Base-by-base conservation (phyloP, 2,329 filamentous ascomycete species). In the Alternaria hordeiaustralica region DNA sequence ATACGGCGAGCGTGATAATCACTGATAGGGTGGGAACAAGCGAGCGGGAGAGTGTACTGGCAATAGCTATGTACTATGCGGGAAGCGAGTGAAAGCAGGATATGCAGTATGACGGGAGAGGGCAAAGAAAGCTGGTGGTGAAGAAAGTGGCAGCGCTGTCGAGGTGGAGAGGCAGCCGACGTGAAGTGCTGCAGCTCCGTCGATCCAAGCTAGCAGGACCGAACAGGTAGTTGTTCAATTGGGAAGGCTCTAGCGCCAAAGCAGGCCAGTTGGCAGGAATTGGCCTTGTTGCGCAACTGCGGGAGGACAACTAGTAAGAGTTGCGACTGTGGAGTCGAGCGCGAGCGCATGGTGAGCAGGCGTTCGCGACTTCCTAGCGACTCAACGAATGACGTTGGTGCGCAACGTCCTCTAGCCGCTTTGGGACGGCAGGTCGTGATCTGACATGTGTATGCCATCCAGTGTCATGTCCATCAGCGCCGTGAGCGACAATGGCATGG, bases 71-170 rank as follows among this genome's bases (percentile, higher is more conserved):
- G 54, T 63, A 44, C 43, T 55, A 58, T 65, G 47, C 53, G 60
- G 65, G 63, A 68, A 73, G 63, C 66, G 71, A 73, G 69, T 67
- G 69, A 47, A 64, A 62, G 61, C 66, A 70, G 71, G 58, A 61
- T 45, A 65, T 65, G 69, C 60, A 68, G 62, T 43, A 55, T 13
- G 30, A 33, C 13, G 28, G 20, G 49, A 41, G 54, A 28, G 64
- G 51, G 53, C 47, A 65, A 67, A 55, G 61, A 68, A 61, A 55
- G 58, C 11, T 66, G 33, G 58, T 46, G 53, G 49, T 50, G 50
- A 46, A 46, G 64, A 54, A 60, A 45, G 64, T 43, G 55, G 55
- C 21, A 47, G 58, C 15, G 57, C 21, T 20, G 51, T 36, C 15
- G 26, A 33, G 51, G 58, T 47, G 44, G 50, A 63, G 54, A 56